Base-by-base conservation (phyloP, 2,329 filamentous ascomycete genomes). In the Aspergillus sojae region DNA sequence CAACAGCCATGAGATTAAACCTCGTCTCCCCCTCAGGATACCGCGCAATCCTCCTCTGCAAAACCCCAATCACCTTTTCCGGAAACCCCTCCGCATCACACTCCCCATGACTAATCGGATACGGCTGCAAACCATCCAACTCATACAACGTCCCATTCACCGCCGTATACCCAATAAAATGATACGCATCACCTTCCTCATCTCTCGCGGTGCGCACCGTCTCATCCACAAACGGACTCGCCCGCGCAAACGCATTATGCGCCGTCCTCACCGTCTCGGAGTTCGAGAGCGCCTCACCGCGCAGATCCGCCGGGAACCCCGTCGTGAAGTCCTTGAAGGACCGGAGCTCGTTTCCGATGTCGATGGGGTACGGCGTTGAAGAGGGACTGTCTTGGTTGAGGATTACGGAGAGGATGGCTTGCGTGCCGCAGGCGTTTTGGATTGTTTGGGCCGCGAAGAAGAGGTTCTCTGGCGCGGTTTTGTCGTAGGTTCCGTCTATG, bases 391-490 rank as follows among this genome's bases (percentile, higher is more conserved):
- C 84, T 78, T 96, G 91, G 82, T 99, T 99, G 69, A 99, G 83
- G 36, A 98, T 85, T 60, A 98, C 92, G 59, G 91, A 95, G 46
- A 99, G 87, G 54, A 99, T 87, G 4, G 95, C 95, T 79, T 99
- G 95, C 19, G 95, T 99, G 52, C 94, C 95, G 81, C 95, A 99
- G 9, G 95, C 95, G 79, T 99, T 99, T 80, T 98, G 94, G 77
- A 99, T 99, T 4, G 94, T 98, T 82, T 99, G 95, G 34, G 90
- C 89, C 4, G 95, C 95, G 80, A 99, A 99, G 85, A 97, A 99
- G 72, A 97, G 85, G 67, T 86, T 84, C 66, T 93, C 89, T 21
- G 91, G 83, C 16, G 93, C 92, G 19, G 83, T 84, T 70, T 88
- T 83, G 81, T 97, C 93, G 78, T 92, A 97, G 39, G 82, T 84